Base-by-base conservation (phyloP, 805 yeast species). In the Metschnikowia aberdeeniae region DNA sequence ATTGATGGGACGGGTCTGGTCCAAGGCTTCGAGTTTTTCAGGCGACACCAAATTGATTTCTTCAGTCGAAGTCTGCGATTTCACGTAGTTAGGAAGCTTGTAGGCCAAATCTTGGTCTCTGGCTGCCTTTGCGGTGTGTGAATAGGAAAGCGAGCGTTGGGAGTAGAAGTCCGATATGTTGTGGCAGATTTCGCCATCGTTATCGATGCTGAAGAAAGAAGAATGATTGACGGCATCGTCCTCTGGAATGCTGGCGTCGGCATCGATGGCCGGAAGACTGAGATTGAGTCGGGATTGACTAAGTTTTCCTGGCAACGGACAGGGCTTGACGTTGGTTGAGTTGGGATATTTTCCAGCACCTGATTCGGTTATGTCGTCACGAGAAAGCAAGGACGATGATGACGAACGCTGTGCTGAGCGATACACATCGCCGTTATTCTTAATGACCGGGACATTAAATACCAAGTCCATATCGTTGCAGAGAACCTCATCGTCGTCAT, bases 1-100 rank as follows among this genome's bases (percentile, higher is more conserved):
- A 77, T 87, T 81, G 40, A 80, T 75, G 3, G 90, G 90, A 53
- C 90, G 71, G 1, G 88, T 76, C 36, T 78, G 80, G 42, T 83
- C 75, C 31, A 83, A 62, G 9, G 66, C 61, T 20, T 71, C 72
- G 31, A 81, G 58, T 53, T 84, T 84, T 55, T 82, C 85, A 1
- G 71, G 75, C 1, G 89, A 82, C 1, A 84, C 75, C 30, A 85
- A 63, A 14, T 43, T 47, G 40, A 54, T 24, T 30, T 55, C 56
- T 12, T 52, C 47, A 7, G 42, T 43, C 12, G 72, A 66, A 6
- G 67, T 61, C 48, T 72, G 76, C 1, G 70, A 60, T 45, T 61
- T 66, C 30, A 72, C 60, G 45, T 54, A 72, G 31, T 55, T 64
- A 2, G 76, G 76, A 26, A 72, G 50, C 49, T 63, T 68, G 45